Percentiles rank a stretch among this genome's conserved stretches.
Evolutionary conservation across 345 rosid species (phyloP).

Genomic region (Gossypium longicalyx): DNA sequence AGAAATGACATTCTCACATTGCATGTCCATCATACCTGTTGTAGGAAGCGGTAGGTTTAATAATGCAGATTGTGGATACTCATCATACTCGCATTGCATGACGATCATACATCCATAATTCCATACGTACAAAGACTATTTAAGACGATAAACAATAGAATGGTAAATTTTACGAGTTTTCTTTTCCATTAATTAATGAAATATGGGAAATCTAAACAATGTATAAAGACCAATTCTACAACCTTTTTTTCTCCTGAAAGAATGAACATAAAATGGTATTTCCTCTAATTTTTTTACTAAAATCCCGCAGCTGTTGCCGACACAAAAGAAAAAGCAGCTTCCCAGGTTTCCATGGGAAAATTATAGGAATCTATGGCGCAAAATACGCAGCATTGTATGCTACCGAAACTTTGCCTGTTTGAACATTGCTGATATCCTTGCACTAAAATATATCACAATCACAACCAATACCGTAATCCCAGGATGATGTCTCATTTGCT

Average conservation of each 20-base stretch:
- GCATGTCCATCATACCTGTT: too few species aligned
- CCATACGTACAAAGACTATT: background rate
- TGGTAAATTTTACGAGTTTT: conserved; percentile 7
- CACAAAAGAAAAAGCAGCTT: conserved; percentile 17
- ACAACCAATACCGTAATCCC: background rate
- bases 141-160: background rate
- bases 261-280: conserved; percentile 35
- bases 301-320: conserved; percentile 38
- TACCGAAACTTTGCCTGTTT: conserved; percentile 12
- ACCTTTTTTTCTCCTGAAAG: conserved; percentile 31
- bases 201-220: conserved; percentile 49
- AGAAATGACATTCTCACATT: too few species aligned
- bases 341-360: conserved; percentile 30
- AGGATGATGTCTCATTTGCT: conserved; percentile 41
- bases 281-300: conserved; percentile 26
- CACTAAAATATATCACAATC: conserved; percentile 9
- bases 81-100: background rate
- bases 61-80: background rate
- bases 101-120: background rate
- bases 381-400: conserved; percentile 27
- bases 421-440: conserved; percentile 21
- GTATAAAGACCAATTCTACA: conserved; percentile 40
- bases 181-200: conserved; percentile 51
- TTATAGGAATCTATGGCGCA: conserved; percentile 17
- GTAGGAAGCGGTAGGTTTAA: too few species aligned